Base-by-base conservation (phyloP, 805 yeast species). In the Kodamaea neixiangensis region DNA sequence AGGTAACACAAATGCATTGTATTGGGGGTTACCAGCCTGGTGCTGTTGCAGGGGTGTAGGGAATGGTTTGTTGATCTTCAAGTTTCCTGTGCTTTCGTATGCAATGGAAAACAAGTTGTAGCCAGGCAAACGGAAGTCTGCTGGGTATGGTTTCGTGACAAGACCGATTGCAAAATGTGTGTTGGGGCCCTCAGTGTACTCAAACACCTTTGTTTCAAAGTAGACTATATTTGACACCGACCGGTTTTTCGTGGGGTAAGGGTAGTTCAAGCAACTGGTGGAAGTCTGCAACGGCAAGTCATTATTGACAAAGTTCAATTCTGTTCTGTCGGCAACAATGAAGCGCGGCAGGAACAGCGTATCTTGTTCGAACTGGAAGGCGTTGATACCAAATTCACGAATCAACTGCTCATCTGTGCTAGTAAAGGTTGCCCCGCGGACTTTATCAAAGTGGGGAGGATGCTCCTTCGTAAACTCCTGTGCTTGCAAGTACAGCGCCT, bases 121-220 rank as follows among this genome's bases (percentile, higher is more conserved):
- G 1, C 96, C 96, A 0, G 96, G 96, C 11, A 85, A 72, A 56
- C 89, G 74, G 65, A 86, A 88, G 3, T 60, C 39, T 52, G 79
- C 75, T 1, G 96, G 94, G 59, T 86, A 86, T 1, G 94, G 93
- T 55, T 78, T 80, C 0, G 93, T 83, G 7, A 81, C 79, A 21
- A 87, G 69, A 0, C 96, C 94, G 44, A 87, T 74, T 25, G 86
- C 76, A 50, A 87, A 76, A 33, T 78, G 78, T 0, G 84, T 76
- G 49, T 78, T 79, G 2, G 73, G 62, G 21, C 58, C 58, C 17
- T 51, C 54, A 34, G 53, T 47, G 47, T 51, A 71, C 53, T 73
- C 78, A 55, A 63, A 74, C 7, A 74, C 64, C 52, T 74, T 74
- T 6, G 68, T 57, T 64, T 87, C 96, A 62, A 85, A 87, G 62